These are phyloP conservation scores for Suhomyces atakaporum DNA, from an alignment of 1,139 yeast genomes.

Conservation along the genomic window DNA sequence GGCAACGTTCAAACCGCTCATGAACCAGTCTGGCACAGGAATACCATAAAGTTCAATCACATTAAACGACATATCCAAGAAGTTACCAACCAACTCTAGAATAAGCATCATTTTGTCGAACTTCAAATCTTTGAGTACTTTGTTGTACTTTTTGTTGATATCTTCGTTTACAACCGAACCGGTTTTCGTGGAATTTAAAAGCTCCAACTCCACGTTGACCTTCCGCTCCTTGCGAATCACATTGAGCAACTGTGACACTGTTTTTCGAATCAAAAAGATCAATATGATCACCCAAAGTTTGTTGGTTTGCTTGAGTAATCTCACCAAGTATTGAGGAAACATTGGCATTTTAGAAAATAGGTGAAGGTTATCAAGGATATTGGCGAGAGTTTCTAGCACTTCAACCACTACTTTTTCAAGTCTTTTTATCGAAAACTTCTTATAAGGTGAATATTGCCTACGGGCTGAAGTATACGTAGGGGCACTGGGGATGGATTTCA, in stretches of 20 bases:
- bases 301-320: conserved; percentile 45
- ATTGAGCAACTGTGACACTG: conserved; percentile 45
- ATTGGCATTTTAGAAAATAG: conserved; percentile 44
- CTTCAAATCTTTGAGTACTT: conserved; percentile 44
- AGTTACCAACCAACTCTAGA: conserved; percentile 47
- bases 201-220: conserved; percentile 39
- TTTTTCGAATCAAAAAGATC: conserved; percentile 45
- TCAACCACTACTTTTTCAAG: conserved; percentile 34
- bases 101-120: conserved; percentile 49
- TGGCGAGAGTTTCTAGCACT: conserved; percentile 41
- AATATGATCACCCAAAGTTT: conserved; percentile 48
- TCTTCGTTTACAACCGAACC: conserved; percentile 29
- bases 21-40: conserved; percentile 46
- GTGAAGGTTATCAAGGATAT: conserved; percentile 46
- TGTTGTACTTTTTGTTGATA: conserved; percentile 40
- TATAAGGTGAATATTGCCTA: conserved; percentile 14
- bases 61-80: conserved; percentile 45
- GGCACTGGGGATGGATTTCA: no score
- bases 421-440: conserved; percentile 26
- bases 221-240: conserved; percentile 42
- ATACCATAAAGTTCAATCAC: conserved; percentile 42
- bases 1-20: conserved; percentile 44
- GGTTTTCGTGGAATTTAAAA: conserved; percentile 28
- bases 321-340: conserved; percentile 39
- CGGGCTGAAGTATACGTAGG: no score